Percentiles rank a stretch among this genome's conserved stretches.
phyloP scores from a whole-genome alignment of 495 filamentous ascomycete genomes.

The Aspergillus panamensis region DNA sequence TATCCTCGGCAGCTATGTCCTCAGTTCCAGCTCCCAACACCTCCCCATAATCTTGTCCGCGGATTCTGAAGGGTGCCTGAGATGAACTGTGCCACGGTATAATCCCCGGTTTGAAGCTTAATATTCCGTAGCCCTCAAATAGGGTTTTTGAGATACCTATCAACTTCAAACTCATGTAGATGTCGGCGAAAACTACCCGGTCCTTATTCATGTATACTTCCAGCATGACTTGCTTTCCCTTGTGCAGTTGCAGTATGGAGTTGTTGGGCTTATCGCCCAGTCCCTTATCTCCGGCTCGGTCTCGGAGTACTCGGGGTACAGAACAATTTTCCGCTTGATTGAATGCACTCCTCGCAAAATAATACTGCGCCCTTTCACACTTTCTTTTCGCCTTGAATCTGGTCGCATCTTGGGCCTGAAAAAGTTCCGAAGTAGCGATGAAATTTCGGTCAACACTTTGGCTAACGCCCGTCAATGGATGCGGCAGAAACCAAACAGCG shows the following conservation, averaged over 20 bases:
- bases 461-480: constrained; percentile 7
- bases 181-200: background rate
- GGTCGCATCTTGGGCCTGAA: background rate
- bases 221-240: too few relatives aligned
- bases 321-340: background rate
- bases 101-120: background rate
- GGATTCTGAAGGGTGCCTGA: too few relatives aligned
- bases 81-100: too few relatives aligned
- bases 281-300: constrained; percentile 20
- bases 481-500: constrained; percentile 6
- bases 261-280: background rate
- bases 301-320: constrained; percentile 13
- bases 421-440: constrained; percentile 1
- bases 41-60: too few relatives aligned
- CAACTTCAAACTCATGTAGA: background rate
- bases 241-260: too few relatives aligned
- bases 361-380: background rate
- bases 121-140: too few relatives aligned
- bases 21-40: too few relatives aligned
- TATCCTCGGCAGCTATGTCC: too few relatives aligned
- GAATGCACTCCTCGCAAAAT: background rate
- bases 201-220: too few relatives aligned
- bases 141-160: too few relatives aligned
- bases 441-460: constrained; percentile 9
- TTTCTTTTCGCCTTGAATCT: too few relatives aligned